phyloP scores from a whole-genome alignment of 768 basidiomycete species.

The Terana coerulea region DNA sequence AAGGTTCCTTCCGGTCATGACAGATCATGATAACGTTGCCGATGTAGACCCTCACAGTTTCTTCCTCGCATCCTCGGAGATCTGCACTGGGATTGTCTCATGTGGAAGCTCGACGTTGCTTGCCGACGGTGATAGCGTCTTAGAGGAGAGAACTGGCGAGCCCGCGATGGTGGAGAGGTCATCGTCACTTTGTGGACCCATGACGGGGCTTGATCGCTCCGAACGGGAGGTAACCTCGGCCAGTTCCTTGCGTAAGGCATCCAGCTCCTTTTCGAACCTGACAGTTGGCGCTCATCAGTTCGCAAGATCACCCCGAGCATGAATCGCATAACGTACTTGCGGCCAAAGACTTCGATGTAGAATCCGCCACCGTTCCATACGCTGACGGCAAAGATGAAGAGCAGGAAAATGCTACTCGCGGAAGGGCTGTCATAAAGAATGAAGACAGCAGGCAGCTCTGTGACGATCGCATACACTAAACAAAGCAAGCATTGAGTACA shows the following conservation, averaged over 20 bases:
- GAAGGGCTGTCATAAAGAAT: slow-evolving; percentile 75
- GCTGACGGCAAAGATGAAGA: slow-evolving; percentile 78
- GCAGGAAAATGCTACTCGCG: slow-evolving; percentile 75
- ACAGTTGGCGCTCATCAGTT: background rate
- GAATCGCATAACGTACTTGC: slow-evolving; percentile 63
- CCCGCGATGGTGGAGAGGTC: slow-evolving; percentile 37
- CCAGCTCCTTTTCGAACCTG: slow-evolving; percentile 91
- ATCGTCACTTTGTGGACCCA: slow-evolving; percentile 33
- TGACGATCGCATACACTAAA: slow-evolving; percentile 78
- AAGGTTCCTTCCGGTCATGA: too few species aligned
- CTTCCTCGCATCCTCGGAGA: slow-evolving; percentile 1
- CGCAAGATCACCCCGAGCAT: slow-evolving; percentile 57
- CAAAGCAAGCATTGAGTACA: background rate
- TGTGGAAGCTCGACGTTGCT: slow-evolving; percentile 18
- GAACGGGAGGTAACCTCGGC: slow-evolving; percentile 63
- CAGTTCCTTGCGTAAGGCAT: slow-evolving; percentile 85
- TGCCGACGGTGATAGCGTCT: slow-evolving; percentile 34
- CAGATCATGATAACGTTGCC: slow-evolving; percentile 30
- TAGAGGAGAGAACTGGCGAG: slow-evolving; percentile 30
- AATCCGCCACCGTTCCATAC: slow-evolving; percentile 97
- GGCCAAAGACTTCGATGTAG: slow-evolving; percentile 95
- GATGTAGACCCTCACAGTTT: background rate
- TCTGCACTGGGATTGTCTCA: slow-evolving; percentile 7
- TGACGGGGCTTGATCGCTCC: slow-evolving; percentile 46
- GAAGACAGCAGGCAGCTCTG: slow-evolving; percentile 82